Conservation (phyloP, 2,329 filamentous ascomycete species). For the Helminthosporium solani region DNA sequence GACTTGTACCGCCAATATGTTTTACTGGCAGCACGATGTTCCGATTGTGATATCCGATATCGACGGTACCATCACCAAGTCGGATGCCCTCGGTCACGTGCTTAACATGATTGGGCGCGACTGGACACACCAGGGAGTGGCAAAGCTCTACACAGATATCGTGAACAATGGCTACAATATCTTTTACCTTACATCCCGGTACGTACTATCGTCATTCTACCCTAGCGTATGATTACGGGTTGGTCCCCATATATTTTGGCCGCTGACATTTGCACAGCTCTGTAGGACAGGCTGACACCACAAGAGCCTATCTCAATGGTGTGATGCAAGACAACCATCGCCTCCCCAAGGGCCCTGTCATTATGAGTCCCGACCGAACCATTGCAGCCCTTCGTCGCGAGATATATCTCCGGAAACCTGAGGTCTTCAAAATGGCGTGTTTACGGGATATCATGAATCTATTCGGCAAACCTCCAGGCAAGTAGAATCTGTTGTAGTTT, state of each 20-base stretch:
- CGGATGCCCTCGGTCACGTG: slow-evolving; percentile 89
- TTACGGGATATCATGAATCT: slow-evolving; percentile 89
- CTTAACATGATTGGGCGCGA: slow-evolving; percentile 95
- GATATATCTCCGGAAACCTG: slow-evolving; percentile 91
- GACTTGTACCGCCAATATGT: slow-evolving; percentile 90
- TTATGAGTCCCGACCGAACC: slow-evolving; percentile 90
- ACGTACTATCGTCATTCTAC: no score
- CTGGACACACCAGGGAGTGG: slow-evolving; percentile 96
- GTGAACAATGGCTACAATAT: slow-evolving; percentile 96
- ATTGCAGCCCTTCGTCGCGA: slow-evolving; percentile 91
- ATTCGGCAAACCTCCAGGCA: slow-evolving; percentile 62
- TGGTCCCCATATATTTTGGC: no score
- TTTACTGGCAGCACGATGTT: slow-evolving; percentile 85
- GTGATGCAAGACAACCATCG: slow-evolving; percentile 85
- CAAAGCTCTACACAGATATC: slow-evolving; percentile 96
- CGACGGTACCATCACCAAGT: slow-evolving; percentile 97
- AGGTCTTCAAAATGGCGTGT: slow-evolving; percentile 99
- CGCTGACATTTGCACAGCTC: slow-evolving; percentile 45
- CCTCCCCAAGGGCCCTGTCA: slow-evolving; percentile 86
- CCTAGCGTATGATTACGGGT: no score
- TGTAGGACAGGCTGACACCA: slow-evolving; percentile 90
- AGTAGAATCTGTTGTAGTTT: neutral
- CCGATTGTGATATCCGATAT: slow-evolving; percentile 98
- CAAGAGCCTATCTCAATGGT: slow-evolving; percentile 83
- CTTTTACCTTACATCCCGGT: slow-evolving; percentile 89